These are phyloP conservation scores for Suhomyces wounanorum DNA, from an alignment of 1,139 yeast genomes.

Conservation along the genomic window DNA sequence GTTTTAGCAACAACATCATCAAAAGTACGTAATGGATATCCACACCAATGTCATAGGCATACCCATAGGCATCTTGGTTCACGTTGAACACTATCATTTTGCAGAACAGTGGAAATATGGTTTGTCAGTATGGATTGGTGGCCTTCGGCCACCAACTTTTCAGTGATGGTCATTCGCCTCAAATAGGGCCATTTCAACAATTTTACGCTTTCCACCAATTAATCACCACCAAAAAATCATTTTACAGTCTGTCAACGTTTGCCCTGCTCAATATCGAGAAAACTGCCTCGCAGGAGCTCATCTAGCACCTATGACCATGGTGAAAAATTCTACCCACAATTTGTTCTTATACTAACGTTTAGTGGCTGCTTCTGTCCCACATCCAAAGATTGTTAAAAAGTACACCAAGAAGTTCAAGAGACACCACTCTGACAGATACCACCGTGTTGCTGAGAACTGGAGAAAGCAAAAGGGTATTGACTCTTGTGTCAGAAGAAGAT, in stretches of 20 bases:
- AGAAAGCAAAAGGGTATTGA: constrained; percentile 99
- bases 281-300: not conserved
- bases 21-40: constrained; percentile 19
- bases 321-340: not conserved
- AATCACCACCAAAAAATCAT: not conserved
- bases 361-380: constrained; percentile 97
- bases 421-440: constrained; percentile 99
- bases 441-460: constrained; percentile 98
- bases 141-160: not conserved
- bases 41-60: not conserved
- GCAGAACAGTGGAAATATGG: not conserved
- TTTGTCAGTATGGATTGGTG: not conserved
- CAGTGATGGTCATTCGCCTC: not conserved
- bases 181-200: not conserved
- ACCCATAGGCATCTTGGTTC: not conserved
- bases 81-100: not conserved
- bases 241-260: not conserved
- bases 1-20: constrained; percentile 18
- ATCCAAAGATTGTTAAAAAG: constrained; percentile 99
- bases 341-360: constrained; percentile 17
- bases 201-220: not conserved
- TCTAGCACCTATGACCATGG: not conserved
- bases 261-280: not conserved
- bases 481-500: constrained; percentile 99
- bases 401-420: constrained; percentile 99